A percentile compares a stretch with the other conserved stretches of the same genome.
Evolutionary conservation across 2,329 filamentous ascomycete genomes (phyloP).

Genomic region (Talaromyces sp.): DNA sequence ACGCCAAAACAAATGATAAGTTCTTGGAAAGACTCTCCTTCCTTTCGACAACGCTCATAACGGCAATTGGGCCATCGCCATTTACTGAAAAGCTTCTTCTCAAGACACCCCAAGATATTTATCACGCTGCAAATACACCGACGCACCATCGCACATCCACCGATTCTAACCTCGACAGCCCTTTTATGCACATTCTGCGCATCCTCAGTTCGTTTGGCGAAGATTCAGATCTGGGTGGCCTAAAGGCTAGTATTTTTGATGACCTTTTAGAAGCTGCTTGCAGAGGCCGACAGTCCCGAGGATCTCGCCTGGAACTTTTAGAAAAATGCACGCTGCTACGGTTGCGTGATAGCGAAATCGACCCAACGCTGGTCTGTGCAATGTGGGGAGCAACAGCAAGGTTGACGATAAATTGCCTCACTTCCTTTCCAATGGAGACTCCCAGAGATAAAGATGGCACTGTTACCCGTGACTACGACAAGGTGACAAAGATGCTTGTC

Average conservation of each 20-base stretch:
- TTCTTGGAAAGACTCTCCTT: conserved; percentile 49
- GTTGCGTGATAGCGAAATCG: conserved; percentile 13
- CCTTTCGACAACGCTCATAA: conserved; percentile 47
- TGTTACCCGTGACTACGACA: conserved; percentile 63
- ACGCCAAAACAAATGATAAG: conserved; percentile 20
- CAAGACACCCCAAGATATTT: conserved; percentile 52
- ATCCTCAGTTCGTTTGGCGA: conserved; percentile 23
- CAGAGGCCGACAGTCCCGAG: conserved; percentile 27
- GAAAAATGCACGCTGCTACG: conserved; percentile 31
- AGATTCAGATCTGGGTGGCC: conserved; percentile 16
- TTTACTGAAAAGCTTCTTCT: conserved; percentile 48
- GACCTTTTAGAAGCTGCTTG: conserved; percentile 29
- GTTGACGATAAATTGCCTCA: conserved; percentile 33
- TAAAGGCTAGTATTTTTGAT: conserved; percentile 25
- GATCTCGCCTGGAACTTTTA: conserved; percentile 33
- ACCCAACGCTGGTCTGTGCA: conserved; percentile 16
- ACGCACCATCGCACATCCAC: conserved; percentile 24
- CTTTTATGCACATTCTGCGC: conserved; percentile 36
- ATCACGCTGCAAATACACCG: conserved; percentile 40
- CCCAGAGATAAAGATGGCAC: conserved; percentile 45
- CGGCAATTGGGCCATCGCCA: conserved; percentile 44
- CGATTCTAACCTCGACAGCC: conserved; percentile 27
- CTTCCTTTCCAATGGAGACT: conserved; percentile 34
- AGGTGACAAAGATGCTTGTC: conserved; percentile 63
- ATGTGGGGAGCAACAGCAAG: conserved; percentile 34